Conservation (phyloP, 106 monocot species). For the Dioscorea alata region DNA sequence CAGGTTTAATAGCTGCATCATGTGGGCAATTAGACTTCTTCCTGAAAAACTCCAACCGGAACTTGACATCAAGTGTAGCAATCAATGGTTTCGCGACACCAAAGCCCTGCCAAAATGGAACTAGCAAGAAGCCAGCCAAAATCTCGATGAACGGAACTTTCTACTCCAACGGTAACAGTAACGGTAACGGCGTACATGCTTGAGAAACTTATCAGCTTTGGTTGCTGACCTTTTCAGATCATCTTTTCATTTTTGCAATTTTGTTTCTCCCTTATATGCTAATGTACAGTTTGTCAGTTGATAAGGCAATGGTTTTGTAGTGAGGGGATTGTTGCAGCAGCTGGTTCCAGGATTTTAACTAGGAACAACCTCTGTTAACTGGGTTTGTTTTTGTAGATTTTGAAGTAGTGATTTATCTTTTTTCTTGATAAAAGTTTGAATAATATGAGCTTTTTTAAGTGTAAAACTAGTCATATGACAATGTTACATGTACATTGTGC, state of each 20-base stretch:
- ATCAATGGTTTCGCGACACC: constrained; percentile 9
- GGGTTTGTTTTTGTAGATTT: too few relatives aligned
- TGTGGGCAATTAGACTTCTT: neutral
- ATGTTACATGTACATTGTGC: too few relatives aligned
- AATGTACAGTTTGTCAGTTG: constrained; percentile 6
- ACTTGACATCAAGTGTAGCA: neutral
- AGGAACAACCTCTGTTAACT: neutral
- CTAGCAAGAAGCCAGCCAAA: constrained; percentile 11
- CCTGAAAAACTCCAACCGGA: neutral
- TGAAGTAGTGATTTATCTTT: too few relatives aligned
- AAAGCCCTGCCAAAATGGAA: constrained; percentile 23
- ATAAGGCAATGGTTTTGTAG: constrained; percentile 3
- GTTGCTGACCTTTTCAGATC: neutral
- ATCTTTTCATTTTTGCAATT: neutral
- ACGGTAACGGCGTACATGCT: constrained; percentile 39
- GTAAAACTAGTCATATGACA: too few relatives aligned
- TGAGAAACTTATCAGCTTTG: neutral
- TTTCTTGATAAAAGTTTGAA: too few relatives aligned
- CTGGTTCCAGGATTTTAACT: neutral
- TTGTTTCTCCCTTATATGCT: neutral
- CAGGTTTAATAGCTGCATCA: too few relatives aligned
- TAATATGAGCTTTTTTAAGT: too few relatives aligned
- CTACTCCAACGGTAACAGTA: constrained; percentile 38
- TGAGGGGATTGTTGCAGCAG: neutral
- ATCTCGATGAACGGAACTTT: constrained; percentile 11